Conservation (phyloP, 129 eudicot species). For the Oenanthe sinensis region DNA sequence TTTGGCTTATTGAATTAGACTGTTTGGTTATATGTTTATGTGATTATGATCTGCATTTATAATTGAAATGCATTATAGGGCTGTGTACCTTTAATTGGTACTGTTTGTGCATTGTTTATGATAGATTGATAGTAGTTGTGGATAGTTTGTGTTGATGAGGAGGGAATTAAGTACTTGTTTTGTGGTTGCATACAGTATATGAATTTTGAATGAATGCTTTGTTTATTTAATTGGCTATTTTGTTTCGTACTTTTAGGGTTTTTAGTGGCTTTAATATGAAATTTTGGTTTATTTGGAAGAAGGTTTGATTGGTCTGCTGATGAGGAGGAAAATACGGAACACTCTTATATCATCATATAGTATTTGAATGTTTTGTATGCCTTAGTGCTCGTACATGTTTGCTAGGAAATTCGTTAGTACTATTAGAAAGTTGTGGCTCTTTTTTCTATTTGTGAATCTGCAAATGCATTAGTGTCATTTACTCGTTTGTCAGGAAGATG, state of each 20-base stretch:
- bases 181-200: background rate
- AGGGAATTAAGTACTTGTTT: background rate
- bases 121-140: background rate
- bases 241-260: background rate
- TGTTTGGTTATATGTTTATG: background rate
- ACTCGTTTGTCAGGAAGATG: slow-evolving; percentile 91
- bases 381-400: background rate
- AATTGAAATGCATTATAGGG: background rate
- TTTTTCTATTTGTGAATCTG: background rate
- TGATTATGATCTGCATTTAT: background rate
- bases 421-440: background rate
- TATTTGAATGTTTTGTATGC: background rate
- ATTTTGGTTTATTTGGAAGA: background rate
- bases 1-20: background rate
- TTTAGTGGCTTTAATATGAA: background rate
- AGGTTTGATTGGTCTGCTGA: background rate
- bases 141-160: background rate
- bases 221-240: background rate
- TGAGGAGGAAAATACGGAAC: background rate
- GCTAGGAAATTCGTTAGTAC: background rate
- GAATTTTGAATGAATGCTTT: background rate
- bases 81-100: background rate
- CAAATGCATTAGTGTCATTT: slow-evolving; percentile 68
- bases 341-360: background rate
- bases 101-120: background rate